Evolutionary conservation across 208 protist species (phyloP).

Genomic region (Herpetomonas samuelpessoai): DNA sequence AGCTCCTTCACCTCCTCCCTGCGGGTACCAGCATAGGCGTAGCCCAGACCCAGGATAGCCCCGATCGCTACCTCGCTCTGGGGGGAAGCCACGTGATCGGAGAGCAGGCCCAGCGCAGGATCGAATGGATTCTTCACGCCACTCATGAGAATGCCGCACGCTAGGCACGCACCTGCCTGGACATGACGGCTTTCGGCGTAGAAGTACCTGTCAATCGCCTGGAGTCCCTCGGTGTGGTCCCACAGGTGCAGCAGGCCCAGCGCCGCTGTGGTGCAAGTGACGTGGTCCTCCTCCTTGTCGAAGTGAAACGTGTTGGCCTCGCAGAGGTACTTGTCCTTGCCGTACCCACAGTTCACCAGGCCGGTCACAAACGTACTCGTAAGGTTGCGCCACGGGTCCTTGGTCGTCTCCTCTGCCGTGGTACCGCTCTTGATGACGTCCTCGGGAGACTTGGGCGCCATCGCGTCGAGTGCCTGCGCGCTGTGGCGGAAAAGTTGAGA

Average conservation of each 20-base stretch:
- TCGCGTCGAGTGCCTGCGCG: slow-evolving; percentile 94
- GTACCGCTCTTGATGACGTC: slow-evolving; percentile 97
- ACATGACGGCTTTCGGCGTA: slow-evolving; percentile 95
- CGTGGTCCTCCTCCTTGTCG: slow-evolving; percentile 96
- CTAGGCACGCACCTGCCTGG: slow-evolving; percentile 96
- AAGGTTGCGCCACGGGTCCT: slow-evolving; percentile 94
- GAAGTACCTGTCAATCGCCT: slow-evolving; percentile 96
- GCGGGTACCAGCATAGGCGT: slow-evolving; percentile 96
- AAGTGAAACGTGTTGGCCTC: slow-evolving; percentile 90
- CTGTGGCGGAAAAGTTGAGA: slow-evolving; percentile 94
- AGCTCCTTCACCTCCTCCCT: slow-evolving; percentile 95
- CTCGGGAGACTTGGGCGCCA: slow-evolving; percentile 96
- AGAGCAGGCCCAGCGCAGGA: slow-evolving; percentile 93
- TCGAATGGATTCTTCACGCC: slow-evolving; percentile 92
- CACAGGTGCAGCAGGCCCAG: slow-evolving; percentile 97
- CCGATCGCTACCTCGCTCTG: slow-evolving; percentile 83
- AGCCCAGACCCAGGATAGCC: slow-evolving; percentile 95
- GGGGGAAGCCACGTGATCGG: slow-evolving; percentile 61
- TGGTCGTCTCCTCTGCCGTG: slow-evolving; percentile 32
- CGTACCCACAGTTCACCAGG: slow-evolving; percentile 95
- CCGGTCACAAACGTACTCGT: slow-evolving; percentile 97
- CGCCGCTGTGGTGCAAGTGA: slow-evolving; percentile 95
- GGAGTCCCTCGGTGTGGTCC: slow-evolving; percentile 97
- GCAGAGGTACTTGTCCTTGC: slow-evolving; percentile 97
- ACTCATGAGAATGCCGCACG: slow-evolving; percentile 86